These are phyloP conservation scores for Albugo candida DNA, from an alignment of 352 stramenopile genomes.

Conservation along the genomic window DNA sequence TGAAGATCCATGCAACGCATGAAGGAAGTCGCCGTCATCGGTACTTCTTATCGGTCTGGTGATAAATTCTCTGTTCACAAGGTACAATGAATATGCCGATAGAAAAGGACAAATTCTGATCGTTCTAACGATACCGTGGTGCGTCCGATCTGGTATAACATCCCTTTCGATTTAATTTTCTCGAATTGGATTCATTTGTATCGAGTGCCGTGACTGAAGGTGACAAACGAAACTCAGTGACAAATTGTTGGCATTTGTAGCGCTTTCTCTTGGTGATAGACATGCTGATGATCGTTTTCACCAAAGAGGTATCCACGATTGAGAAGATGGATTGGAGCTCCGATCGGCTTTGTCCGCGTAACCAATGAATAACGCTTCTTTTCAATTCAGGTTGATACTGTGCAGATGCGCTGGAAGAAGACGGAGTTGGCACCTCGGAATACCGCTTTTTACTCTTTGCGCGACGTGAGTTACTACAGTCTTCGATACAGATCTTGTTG, in stretches of 20 bases:
- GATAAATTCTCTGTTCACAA: conserved; percentile 28
- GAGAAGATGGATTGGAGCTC: conserved; percentile 42
- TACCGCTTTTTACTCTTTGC: no score
- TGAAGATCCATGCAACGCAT: conserved; percentile 21
- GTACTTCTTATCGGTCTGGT: conserved; percentile 23
- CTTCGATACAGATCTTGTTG: no score
- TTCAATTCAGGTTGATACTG: conserved; percentile 8
- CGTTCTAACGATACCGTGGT: no score
- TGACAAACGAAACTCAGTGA: no score
- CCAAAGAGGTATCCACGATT: conserved; percentile 42
- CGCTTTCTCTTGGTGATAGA: conserved; percentile 12
- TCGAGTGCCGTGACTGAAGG: no score
- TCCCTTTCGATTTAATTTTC: no score
- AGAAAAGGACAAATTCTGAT: no score
- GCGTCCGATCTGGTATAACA: no score
- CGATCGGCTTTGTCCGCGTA: conserved; percentile 15
- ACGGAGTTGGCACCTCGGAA: no score
- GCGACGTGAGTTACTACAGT: no score
- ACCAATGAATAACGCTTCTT: conserved; percentile 24
- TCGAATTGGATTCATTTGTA: no score
- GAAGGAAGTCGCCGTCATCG: conserved; percentile 29
- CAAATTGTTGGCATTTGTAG: neutral
- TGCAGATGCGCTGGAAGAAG: no score
- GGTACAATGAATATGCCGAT: neutral
- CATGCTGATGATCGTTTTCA: conserved; percentile 67